Evolutionary conservation across 257 asterid genomes (phyloP).

Genomic region (Eucommia ulmoides): DNA sequence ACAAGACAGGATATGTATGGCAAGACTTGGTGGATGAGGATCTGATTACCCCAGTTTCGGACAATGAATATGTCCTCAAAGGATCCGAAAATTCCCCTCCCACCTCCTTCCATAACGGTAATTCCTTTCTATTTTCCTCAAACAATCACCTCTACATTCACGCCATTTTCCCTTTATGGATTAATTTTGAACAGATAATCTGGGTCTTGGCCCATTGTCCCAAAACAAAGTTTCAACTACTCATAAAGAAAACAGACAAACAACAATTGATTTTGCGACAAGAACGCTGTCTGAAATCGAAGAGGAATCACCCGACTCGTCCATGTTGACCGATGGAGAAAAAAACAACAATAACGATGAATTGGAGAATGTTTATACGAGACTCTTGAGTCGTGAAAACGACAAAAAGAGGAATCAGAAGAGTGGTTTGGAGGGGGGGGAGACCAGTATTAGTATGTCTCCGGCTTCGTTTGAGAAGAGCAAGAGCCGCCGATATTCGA

Average conservation of each 20-base stretch:
- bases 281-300: slow-evolving; percentile 48
- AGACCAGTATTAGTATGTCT: slow-evolving; percentile 3
- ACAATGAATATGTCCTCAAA: slow-evolving; percentile 84
- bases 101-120: slow-evolving; percentile 25
- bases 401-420: slow-evolving; percentile 28
- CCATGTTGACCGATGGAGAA: slow-evolving; percentile 36
- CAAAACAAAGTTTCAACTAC: too few species aligned
- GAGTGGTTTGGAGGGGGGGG: slow-evolving; percentile 14
- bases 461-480: slow-evolving; percentile 19
- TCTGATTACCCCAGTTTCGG: slow-evolving; percentile 79
- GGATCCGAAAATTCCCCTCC: slow-evolving; percentile 56
- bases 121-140: too few species aligned
- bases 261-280: slow-evolving; percentile 18
- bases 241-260: slow-evolving; percentile 17
- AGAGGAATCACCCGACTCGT: slow-evolving; percentile 54
- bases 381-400: slow-evolving; percentile 12
- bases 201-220: too few species aligned
- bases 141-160: too few species aligned
- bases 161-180: too few species aligned
- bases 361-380: slow-evolving; percentile 6
- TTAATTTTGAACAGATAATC: too few species aligned
- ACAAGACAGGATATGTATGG: slow-evolving; percentile 80
- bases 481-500: slow-evolving; percentile 28
- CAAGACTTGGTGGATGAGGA: slow-evolving; percentile 91
- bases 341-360: slow-evolving; percentile 11